Conservation (phyloP, 2,329 filamentous ascomycete genomes). For the Fusarium temperatum region DNA sequence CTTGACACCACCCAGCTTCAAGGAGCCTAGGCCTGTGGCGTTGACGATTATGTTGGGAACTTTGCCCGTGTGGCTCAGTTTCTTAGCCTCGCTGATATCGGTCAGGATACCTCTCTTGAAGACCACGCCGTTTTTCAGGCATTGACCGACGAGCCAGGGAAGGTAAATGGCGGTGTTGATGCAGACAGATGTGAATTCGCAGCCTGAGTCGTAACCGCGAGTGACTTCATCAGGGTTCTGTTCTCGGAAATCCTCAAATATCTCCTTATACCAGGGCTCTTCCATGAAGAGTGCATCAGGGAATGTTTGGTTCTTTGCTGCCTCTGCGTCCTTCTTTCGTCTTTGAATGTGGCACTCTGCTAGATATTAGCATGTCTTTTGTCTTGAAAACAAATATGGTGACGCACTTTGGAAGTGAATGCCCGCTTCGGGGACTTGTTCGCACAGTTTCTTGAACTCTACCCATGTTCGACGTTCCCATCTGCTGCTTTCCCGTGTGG, state of each 20-base stretch:
- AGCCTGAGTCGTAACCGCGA: conserved; percentile 74
- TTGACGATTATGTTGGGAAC: conserved; percentile 80
- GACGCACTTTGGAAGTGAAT: conserved; percentile 77
- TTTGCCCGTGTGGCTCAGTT: conserved; percentile 60
- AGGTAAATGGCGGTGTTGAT: conserved; percentile 92
- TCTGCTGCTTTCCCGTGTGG: conserved; percentile 51
- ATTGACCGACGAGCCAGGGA: conserved; percentile 84
- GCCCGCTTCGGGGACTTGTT: conserved; percentile 77
- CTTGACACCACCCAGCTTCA: conserved; percentile 80
- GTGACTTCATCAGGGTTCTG: conserved; percentile 68
- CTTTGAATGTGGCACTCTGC: conserved; percentile 60
- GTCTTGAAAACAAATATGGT: neutral
- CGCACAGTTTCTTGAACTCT: conserved; percentile 66
- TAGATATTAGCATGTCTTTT: neutral
- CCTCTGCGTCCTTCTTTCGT: conserved; percentile 68
- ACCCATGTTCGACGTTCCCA: conserved; percentile 74
- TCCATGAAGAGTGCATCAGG: conserved; percentile 70
- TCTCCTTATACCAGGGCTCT: conserved; percentile 78
- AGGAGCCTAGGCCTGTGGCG: conserved; percentile 81
- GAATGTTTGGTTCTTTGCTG: conserved; percentile 47
- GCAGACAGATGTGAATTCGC: conserved; percentile 83
- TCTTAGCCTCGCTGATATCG: conserved; percentile 77
- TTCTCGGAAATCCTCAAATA: conserved; percentile 75
- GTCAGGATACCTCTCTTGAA: conserved; percentile 69
- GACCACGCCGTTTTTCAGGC: conserved; percentile 75